phyloP scores from a whole-genome alignment of 345 rosid species.

The Heritiera littoralis region DNA sequence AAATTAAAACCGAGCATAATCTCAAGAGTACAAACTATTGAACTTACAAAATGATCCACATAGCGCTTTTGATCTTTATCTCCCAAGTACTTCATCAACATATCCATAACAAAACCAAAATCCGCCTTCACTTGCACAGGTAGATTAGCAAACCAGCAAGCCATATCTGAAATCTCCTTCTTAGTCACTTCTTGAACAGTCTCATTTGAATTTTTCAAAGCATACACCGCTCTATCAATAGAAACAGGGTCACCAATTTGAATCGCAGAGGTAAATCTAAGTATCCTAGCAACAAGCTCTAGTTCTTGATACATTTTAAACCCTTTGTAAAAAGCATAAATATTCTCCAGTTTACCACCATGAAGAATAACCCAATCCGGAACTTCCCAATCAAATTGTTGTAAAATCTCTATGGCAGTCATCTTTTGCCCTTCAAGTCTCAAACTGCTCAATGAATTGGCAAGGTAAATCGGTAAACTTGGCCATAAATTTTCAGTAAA shows the following conservation, averaged over 20 bases:
- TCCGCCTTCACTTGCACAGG: slow-evolving; percentile 79
- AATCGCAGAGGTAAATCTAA: slow-evolving; percentile 87
- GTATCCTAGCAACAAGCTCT: slow-evolving; percentile 77
- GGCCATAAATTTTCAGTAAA: slow-evolving; percentile 75
- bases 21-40: neutral
- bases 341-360: slow-evolving; percentile 87
- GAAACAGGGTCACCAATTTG: slow-evolving; percentile 96
- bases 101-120: slow-evolving; percentile 54
- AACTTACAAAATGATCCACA: slow-evolving; percentile 18
- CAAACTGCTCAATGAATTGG: slow-evolving; percentile 80
- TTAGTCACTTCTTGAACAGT: slow-evolving; percentile 89
- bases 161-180: slow-evolving; percentile 71
- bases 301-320: slow-evolving; percentile 83
- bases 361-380: slow-evolving; percentile 98
- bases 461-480: slow-evolving; percentile 58
- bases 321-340: slow-evolving; percentile 88
- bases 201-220: slow-evolving; percentile 68
- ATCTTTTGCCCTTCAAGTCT: slow-evolving; percentile 92
- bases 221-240: slow-evolving; percentile 83
- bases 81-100: slow-evolving; percentile 38
- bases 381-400: slow-evolving; percentile 92
- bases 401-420: slow-evolving; percentile 85
- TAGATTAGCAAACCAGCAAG: slow-evolving; percentile 72
- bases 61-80: slow-evolving; percentile 37
- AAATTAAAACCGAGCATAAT: slow-evolving; percentile 20